These are phyloP conservation scores for Gleditsia sinensis DNA, from an alignment of 306 rosid species.

Conservation along the genomic window DNA sequence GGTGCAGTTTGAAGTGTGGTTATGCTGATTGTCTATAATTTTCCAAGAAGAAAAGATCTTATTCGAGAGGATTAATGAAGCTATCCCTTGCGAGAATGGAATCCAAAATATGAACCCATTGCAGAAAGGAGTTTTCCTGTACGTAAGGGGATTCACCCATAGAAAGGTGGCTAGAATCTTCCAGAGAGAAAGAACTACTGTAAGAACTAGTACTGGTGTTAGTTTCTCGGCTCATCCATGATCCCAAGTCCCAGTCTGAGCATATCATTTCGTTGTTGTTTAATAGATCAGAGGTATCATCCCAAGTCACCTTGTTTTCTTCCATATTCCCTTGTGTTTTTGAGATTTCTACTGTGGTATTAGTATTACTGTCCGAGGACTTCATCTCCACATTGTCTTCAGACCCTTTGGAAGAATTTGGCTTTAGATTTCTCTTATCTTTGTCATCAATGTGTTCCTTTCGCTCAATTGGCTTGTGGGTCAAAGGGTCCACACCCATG, in stretches of 20 bases:
- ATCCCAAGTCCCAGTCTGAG: conserved; percentile 48
- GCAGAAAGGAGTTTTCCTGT: conserved; percentile 41
- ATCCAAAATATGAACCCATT: conserved; percentile 60
- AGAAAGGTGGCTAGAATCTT: conserved; percentile 55
- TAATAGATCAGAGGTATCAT: conserved; percentile 41
- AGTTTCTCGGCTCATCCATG: conserved; percentile 59
- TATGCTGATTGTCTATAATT: conserved; percentile 37
- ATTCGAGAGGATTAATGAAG: conserved; percentile 49
- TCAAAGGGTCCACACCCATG: conserved; percentile 67
- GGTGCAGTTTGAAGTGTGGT: neutral
- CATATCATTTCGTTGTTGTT: conserved; percentile 48
- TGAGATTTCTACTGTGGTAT: conserved; percentile 19
- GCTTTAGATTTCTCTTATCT: conserved; percentile 7
- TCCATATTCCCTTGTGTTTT: conserved; percentile 31
- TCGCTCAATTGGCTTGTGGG: conserved; percentile 48
- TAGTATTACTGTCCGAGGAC: conserved; percentile 14
- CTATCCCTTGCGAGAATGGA: conserved; percentile 65
- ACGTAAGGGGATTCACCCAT: conserved; percentile 49
- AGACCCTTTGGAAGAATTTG: conserved; percentile 26
- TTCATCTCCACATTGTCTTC: conserved; percentile 34
- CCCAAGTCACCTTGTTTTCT: conserved; percentile 35
- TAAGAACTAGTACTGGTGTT: conserved; percentile 44
- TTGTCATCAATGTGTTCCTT: conserved; percentile 34
- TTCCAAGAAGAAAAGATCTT: conserved; percentile 48
- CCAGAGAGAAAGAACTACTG: conserved; percentile 56